Evolutionary conservation across 2,329 filamentous ascomycete genomes (phyloP).

Genomic region (Epichloe sp.): DNA sequence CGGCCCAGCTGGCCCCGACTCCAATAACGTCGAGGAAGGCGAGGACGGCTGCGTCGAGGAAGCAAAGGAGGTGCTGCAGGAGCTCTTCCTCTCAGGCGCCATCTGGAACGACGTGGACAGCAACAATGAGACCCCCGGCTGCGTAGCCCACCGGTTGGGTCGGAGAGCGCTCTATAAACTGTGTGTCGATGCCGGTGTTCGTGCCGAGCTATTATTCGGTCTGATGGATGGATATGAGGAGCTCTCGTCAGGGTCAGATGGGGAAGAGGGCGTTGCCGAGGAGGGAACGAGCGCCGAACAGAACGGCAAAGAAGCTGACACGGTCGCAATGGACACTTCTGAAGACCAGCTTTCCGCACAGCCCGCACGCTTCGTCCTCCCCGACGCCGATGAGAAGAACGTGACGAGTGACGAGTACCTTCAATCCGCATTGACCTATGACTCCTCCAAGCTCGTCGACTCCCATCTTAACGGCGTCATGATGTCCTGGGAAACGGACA

Average conservation of each 20-base stretch:
- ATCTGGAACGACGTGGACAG: slow-evolving; percentile 95
- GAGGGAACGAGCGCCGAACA: slow-evolving; percentile 12
- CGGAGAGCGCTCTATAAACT: slow-evolving; percentile 61
- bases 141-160: slow-evolving; percentile 61
- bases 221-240: slow-evolving; percentile 71
- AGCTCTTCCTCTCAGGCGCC: slow-evolving; percentile 75
- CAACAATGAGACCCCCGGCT: slow-evolving; percentile 83
- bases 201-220: slow-evolving; percentile 77
- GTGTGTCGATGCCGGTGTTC: slow-evolving; percentile 79
- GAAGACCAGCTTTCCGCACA: slow-evolving; percentile 12
- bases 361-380: slow-evolving; percentile 16
- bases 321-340: slow-evolving; percentile 14
- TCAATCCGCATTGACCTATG: slow-evolving; percentile 51
- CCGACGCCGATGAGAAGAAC: slow-evolving; percentile 25
- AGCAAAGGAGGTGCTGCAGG: slow-evolving; percentile 54
- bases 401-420: slow-evolving; percentile 58
- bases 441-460: slow-evolving; percentile 56
- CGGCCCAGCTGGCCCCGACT: slow-evolving; percentile 25
- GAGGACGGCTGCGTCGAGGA: slow-evolving; percentile 38
- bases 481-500: slow-evolving; percentile 86
- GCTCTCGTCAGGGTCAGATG: slow-evolving; percentile 45
- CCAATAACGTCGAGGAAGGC: slow-evolving; percentile 16
- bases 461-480: slow-evolving; percentile 71
- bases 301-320: slow-evolving; percentile 17
- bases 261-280: slow-evolving; percentile 31